These are phyloP conservation scores for Nothophaeocryptopus gaeumannii DNA, from an alignment of 2,329 filamentous ascomycete genomes.

Conservation along the genomic window DNA sequence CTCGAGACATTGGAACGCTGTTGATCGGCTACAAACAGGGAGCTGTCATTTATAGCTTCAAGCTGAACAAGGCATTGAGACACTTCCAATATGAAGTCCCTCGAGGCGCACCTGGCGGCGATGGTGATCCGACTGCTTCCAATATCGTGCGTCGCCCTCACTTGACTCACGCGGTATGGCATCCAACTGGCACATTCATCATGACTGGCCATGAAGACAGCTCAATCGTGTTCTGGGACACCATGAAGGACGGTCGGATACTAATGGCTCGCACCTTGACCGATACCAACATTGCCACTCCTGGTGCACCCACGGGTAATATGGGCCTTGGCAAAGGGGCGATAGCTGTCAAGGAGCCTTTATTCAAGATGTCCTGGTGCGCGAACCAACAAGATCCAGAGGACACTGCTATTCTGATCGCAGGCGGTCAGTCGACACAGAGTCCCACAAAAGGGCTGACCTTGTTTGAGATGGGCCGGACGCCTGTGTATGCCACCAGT, in stretches of 20 bases:
- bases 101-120: conserved; percentile 75
- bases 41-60: conserved; percentile 89
- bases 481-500: conserved; percentile 86
- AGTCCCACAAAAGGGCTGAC: conserved; percentile 73
- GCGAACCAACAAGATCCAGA: conserved; percentile 83
- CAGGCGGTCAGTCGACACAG: conserved; percentile 71
- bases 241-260: conserved; percentile 71
- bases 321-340: conserved; percentile 42
- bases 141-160: conserved; percentile 66
- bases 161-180: conserved; percentile 84
- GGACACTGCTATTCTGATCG: conserved; percentile 83
- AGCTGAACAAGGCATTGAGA: conserved; percentile 74
- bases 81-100: conserved; percentile 83
- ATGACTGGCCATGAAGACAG: conserved; percentile 85
- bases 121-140: conserved; percentile 61
- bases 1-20: conserved; percentile 85
- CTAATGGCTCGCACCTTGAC: conserved; percentile 79
- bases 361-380: conserved; percentile 83
- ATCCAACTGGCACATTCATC: conserved; percentile 88
- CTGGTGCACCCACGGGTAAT: conserved; percentile 36
- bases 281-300: conserved; percentile 69
- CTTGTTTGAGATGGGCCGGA: conserved; percentile 83
- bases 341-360: conserved; percentile 66
- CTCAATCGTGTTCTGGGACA: conserved; percentile 90
- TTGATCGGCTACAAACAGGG: conserved; percentile 88